Conservation (phyloP, 129 eudicot species). For the Saussurea involucrata region DNA sequence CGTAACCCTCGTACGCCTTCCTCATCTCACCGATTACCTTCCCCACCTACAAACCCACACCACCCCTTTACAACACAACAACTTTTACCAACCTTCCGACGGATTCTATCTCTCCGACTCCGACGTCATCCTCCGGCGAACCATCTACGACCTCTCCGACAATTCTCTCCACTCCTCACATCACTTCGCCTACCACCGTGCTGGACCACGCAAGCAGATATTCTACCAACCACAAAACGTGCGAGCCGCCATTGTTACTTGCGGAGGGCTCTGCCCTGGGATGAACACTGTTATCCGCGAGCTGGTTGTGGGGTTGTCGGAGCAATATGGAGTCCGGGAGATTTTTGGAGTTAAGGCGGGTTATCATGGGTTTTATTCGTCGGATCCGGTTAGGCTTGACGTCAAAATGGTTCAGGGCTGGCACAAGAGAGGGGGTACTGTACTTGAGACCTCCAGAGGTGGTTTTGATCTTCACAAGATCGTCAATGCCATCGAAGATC, state of each 20-base stretch:
- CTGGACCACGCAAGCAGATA: constrained; percentile 59
- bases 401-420: constrained; percentile 67
- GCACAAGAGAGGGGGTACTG: constrained; percentile 88
- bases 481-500: constrained; percentile 60
- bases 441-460: constrained; percentile 79
- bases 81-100: constrained; percentile 46
- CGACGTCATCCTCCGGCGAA: constrained; percentile 53
- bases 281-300: constrained; percentile 79
- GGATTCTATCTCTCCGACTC: constrained; percentile 55
- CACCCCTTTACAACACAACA: constrained; percentile 50
- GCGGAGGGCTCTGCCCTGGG: constrained; percentile 92
- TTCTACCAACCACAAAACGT: constrained; percentile 35
- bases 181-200: constrained; percentile 52
- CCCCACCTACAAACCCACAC: constrained; percentile 27
- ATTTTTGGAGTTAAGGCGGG: constrained; percentile 63
- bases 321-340: constrained; percentile 64
- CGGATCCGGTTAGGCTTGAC: constrained; percentile 44
- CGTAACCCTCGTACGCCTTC: constrained; percentile 20
- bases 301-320: constrained; percentile 77
- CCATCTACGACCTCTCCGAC: constrained; percentile 40
- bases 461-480: constrained; percentile 77
- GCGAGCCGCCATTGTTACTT: constrained; percentile 75
- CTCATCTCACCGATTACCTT: constrained; percentile 47
- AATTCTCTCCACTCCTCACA: constrained; percentile 3
- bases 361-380: constrained; percentile 63